These are phyloP conservation scores for Amoebophrya sp. DNA, from an alignment of 169 alveolate species.

Conservation along the genomic window DNA sequence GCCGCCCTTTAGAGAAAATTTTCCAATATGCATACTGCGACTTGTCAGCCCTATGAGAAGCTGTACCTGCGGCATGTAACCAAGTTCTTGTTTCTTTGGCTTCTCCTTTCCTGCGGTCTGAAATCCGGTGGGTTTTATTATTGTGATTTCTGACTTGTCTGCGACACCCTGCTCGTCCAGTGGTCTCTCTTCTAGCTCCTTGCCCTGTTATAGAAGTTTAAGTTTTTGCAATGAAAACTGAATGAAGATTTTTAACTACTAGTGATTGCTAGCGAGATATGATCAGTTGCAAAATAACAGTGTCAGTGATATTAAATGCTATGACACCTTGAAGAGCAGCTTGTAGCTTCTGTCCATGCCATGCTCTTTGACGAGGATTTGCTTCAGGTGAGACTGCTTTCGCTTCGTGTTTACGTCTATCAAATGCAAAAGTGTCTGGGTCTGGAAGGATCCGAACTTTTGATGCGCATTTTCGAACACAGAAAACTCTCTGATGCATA, in stretches of 20 bases:
- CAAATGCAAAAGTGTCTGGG: too few species aligned
- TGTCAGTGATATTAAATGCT: too few species aligned
- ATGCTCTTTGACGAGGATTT: constrained; percentile 11
- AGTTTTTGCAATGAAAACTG: too few species aligned
- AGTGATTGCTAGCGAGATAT: too few species aligned
- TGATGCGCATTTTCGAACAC: too few species aligned
- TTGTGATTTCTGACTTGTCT: not conserved
- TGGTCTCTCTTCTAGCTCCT: not conserved
- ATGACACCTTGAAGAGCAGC: not conserved
- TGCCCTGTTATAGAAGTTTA: not conserved
- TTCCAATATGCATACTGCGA: not conserved
- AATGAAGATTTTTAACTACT: too few species aligned
- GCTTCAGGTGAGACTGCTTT: constrained; percentile 13
- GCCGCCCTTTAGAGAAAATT: too few species aligned
- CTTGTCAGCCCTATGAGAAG: not conserved
- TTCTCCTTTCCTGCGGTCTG: not conserved
- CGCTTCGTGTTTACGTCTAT: not conserved
- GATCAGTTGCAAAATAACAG: too few species aligned
- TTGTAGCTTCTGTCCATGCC: not conserved
- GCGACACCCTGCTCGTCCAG: constrained; percentile 7
- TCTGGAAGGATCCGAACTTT: too few species aligned
- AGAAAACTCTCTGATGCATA: too few species aligned
- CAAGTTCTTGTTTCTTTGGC: not conserved
- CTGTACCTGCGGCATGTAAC: not conserved
- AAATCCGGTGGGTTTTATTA: not conserved